Base-by-base conservation (phyloP, 2,329 filamentous ascomycete genomes). In the Penicillium italicum region DNA sequence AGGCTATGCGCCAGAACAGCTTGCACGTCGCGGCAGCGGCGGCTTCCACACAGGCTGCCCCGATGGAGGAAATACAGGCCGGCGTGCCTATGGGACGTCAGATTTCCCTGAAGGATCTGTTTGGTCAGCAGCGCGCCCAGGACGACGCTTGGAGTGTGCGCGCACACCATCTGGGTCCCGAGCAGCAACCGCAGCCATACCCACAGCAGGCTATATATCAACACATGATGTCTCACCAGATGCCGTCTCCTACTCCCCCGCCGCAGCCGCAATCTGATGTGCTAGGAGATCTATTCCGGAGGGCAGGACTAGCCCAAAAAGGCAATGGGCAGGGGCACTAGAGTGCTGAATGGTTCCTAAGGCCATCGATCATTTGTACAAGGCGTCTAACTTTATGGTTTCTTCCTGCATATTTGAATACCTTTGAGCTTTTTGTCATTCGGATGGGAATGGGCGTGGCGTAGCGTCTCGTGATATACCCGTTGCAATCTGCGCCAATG, bases 111-210 rank as follows among this genome's bases (percentile, higher is more conserved):
- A 76, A 80, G 53, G 79, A 83, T 59, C 67, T 83, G 2, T 83
- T 84, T 62, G 80, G 80, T 5, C 79, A 82, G 63, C 80, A 83
- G 62, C 75, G 79, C 43, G 76, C 76, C 28, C 75, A 79, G 48
- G 80, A 82, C 60, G 76, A 79, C 50, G 78, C 66, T 11, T 81
- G 77, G 72, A 81, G 76, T 64, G 72, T 81, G 14, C 75, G 77
- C 46, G 74, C 74, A 43, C 80, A 82, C 65, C 72, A 73, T 56
- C 54, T 71, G 10, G 59, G 40, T 7, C 63, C 62, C 12, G 51
- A 54, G 18, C 51, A 61, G 33, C 50, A 56, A 16, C 53, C 45
- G 24, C 56, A 57, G 9, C 60, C 55, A 8, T 40, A 31, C 34
- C 26, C 49, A 30, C 59, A 55, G 36, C 59, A 59, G 26, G 22